phyloP scores from a whole-genome alignment of 1,284 basidiomycete genomes.

The Trichosporon inkin region DNA sequence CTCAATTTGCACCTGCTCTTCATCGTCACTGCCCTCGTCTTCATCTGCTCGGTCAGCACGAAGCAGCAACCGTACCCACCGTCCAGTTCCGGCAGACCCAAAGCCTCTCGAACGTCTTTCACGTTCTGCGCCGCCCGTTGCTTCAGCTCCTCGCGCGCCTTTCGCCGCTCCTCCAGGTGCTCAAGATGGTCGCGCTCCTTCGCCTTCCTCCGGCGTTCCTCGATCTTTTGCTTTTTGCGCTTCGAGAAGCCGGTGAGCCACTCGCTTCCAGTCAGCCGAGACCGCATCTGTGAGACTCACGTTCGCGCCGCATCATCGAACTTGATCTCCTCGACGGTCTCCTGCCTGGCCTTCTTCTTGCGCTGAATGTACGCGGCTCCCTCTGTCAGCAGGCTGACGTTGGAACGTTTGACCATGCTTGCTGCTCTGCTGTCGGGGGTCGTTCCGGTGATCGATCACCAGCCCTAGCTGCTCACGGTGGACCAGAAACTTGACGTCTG shows the following conservation, averaged over 20 bases:
- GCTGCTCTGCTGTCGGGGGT: slow-evolving; percentile 6
- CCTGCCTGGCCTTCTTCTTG: slow-evolving; percentile 44
- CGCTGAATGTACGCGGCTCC: slow-evolving; percentile 48
- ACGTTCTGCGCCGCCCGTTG: slow-evolving; percentile 46
- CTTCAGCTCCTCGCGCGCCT: slow-evolving; percentile 44
- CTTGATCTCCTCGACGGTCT: slow-evolving; percentile 50
- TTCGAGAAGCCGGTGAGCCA: slow-evolving; percentile 51
- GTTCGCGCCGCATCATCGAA: slow-evolving; percentile 50
- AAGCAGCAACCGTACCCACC: slow-evolving; percentile 15
- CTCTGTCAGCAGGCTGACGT: slow-evolving; percentile 50
- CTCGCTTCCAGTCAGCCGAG: slow-evolving; percentile 33
- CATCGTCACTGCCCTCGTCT: slow-evolving; percentile 20
- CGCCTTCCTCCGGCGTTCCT: slow-evolving; percentile 43
- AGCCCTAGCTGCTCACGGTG: not conserved
- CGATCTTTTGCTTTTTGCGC: slow-evolving; percentile 50
- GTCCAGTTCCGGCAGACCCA: slow-evolving; percentile 40
- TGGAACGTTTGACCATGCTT: slow-evolving; percentile 28
- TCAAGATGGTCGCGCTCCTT: slow-evolving; percentile 48
- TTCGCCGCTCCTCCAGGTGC: slow-evolving; percentile 44
- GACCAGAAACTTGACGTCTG: not conserved
- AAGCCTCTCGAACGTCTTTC: slow-evolving; percentile 41
- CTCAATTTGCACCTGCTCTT: slow-evolving; percentile 28
- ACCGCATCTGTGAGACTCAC: slow-evolving; percentile 25
- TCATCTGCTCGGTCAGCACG: slow-evolving; percentile 7
- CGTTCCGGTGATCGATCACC: not conserved